Evolutionary conservation across 2,329 filamentous ascomycete genomes (phyloP).

Genomic region (Zymoseptoria brevis): DNA sequence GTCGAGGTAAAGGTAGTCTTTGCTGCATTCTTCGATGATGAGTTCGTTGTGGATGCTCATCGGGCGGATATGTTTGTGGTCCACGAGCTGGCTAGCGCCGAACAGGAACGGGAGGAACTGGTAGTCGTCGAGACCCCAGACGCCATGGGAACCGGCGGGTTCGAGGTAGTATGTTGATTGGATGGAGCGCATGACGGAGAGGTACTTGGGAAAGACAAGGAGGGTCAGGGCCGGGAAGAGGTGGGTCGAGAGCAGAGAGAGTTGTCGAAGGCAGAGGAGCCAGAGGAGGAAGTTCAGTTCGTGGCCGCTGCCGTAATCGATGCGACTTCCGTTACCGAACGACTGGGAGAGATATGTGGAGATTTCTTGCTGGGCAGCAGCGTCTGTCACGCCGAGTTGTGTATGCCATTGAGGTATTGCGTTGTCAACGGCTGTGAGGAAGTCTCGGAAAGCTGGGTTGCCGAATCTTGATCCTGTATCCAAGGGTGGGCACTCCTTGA

Average conservation of each 20-base stretch:
- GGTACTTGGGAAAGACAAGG: slow-evolving; percentile 71
- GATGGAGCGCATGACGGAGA: slow-evolving; percentile 75
- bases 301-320: slow-evolving; percentile 96
- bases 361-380: slow-evolving; percentile 57
- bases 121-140: slow-evolving; percentile 98
- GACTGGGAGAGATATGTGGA: slow-evolving; percentile 73
- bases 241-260: slow-evolving; percentile 53
- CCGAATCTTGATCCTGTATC: slow-evolving; percentile 91
- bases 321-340: slow-evolving; percentile 76
- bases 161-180: slow-evolving; percentile 95
- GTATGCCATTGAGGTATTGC: slow-evolving; percentile 55
- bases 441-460: slow-evolving; percentile 80
- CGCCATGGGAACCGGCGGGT: slow-evolving; percentile 67
- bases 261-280: slow-evolving; percentile 86
- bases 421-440: slow-evolving; percentile 57
- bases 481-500: slow-evolving; percentile 65
- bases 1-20: slow-evolving; percentile 82
- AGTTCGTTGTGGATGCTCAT: slow-evolving; percentile 74
- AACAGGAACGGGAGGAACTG: slow-evolving; percentile 51
- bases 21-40: slow-evolving; percentile 74
- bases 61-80: slow-evolving; percentile 54
- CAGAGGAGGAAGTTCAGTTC: slow-evolving; percentile 96
- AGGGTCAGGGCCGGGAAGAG: slow-evolving; percentile 72
- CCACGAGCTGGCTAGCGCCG: slow-evolving; percentile 47
- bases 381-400: slow-evolving; percentile 46